A percentile compares a stretch with the other conserved stretches of the same genome.
Evolutionary conservation across 108 stramenopile genomes (phyloP).

Genomic region (Nitzschia sp.): DNA sequence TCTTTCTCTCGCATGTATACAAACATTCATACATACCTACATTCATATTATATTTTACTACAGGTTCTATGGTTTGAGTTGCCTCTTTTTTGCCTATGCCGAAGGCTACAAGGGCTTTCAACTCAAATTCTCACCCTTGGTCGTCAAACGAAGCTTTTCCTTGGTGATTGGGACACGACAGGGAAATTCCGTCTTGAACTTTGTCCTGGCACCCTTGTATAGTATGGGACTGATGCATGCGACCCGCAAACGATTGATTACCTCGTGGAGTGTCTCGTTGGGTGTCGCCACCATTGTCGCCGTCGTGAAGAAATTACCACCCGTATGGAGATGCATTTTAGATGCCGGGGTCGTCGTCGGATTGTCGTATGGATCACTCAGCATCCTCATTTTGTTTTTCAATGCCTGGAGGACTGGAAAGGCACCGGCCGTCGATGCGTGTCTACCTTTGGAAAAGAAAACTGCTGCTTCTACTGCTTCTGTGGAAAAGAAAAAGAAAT

Average conservation of each 20-base stretch:
- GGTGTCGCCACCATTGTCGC: constrained; percentile 91
- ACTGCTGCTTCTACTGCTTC: background rate
- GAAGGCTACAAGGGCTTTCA: constrained; percentile 98
- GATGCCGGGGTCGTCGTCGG: constrained; percentile 96
- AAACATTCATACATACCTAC: too few species aligned
- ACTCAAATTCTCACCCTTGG: constrained; percentile 91
- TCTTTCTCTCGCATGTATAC: too few species aligned
- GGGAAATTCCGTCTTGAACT: constrained; percentile 27
- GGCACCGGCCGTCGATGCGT: constrained; percentile 62
- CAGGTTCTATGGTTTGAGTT: constrained; percentile 67
- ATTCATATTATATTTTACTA: background rate
- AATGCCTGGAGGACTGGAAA: constrained; percentile 66
- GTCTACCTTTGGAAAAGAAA: constrained; percentile 30
- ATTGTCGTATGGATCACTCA: constrained; percentile 80
- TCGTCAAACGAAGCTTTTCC: constrained; percentile 89
- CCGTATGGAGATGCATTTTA: constrained; percentile 90
- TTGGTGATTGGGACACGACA: constrained; percentile 45
- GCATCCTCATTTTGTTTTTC: constrained; percentile 70
- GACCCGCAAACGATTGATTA: constrained; percentile 82
- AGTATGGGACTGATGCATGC: constrained; percentile 95
- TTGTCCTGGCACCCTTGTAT: constrained; percentile 88
- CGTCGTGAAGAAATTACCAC: constrained; percentile 84
- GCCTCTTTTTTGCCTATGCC: constrained; percentile 86
- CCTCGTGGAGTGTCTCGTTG: constrained; percentile 84
- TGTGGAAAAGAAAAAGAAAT: background rate